Conservation (phyloP, 805 yeast species). For the Yarrowia yakushimensis region DNA sequence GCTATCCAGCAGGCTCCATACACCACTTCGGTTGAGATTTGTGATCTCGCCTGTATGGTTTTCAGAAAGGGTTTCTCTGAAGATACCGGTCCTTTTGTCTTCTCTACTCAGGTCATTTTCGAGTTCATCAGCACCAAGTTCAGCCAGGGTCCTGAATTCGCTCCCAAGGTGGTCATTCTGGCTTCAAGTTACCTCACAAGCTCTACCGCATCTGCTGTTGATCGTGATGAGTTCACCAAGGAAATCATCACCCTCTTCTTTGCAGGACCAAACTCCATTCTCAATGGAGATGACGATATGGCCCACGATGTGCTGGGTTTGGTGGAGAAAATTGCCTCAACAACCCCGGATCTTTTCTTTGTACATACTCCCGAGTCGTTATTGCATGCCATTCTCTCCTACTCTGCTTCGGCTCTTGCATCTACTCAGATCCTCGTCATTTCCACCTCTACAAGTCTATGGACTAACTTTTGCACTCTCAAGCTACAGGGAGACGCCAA, state of each 20-base stretch:
- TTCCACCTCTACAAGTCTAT: slow-evolving; percentile 51
- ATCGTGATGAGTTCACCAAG: background rate
- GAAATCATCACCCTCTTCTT: slow-evolving; percentile 9
- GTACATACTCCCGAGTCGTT: slow-evolving; percentile 7
- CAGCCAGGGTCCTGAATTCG: slow-evolving; percentile 31
- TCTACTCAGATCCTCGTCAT: slow-evolving; percentile 56
- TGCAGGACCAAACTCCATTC: background rate
- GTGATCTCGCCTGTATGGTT: slow-evolving; percentile 62
- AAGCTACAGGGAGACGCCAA: slow-evolving; percentile 15
- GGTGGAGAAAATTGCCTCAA: slow-evolving; percentile 12
- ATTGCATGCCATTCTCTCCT: background rate
- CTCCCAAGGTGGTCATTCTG: slow-evolving; percentile 34
- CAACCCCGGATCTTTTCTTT: slow-evolving; percentile 8
- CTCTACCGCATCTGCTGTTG: background rate
- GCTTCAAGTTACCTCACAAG: slow-evolving; percentile 34
- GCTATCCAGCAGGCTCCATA: slow-evolving; percentile 43
- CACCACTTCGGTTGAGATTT: slow-evolving; percentile 46
- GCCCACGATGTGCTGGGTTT: slow-evolving; percentile 10
- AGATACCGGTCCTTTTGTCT: slow-evolving; percentile 63
- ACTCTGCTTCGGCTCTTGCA: slow-evolving; percentile 39
- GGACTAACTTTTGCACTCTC: slow-evolving; percentile 46
- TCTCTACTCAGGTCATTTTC: slow-evolving; percentile 44
- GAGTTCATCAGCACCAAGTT: slow-evolving; percentile 42
- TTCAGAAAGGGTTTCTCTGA: slow-evolving; percentile 66
- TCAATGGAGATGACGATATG: background rate